Evolutionary conservation across 345 rosid genomes (phyloP).

Genomic region (Rhizophora mangle): DNA sequence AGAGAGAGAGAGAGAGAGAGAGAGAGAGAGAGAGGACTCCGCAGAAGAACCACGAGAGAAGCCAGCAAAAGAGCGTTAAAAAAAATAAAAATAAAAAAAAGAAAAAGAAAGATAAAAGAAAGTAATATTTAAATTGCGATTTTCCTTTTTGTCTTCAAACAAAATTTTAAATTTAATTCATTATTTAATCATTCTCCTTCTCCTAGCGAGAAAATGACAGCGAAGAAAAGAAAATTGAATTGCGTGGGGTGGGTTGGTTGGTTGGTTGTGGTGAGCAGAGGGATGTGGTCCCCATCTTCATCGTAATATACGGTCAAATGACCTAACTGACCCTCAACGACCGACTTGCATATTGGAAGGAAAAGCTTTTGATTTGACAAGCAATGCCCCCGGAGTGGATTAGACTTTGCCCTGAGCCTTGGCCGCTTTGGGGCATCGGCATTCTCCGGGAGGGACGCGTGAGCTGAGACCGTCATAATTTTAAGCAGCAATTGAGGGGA

Average conservation of each 20-base stretch:
- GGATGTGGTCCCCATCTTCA: slow-evolving; percentile 14
- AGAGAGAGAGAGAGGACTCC: slow-evolving; percentile 43
- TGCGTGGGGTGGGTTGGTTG: neutral
- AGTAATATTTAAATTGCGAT: slow-evolving; percentile 4
- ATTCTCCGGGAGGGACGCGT: too few relatives aligned
- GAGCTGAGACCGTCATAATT: too few relatives aligned
- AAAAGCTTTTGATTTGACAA: neutral
- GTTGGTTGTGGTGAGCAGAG: slow-evolving; percentile 22
- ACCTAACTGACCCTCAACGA: neutral
- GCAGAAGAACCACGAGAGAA: slow-evolving; percentile 47
- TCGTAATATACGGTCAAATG: neutral
- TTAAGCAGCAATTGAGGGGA: too few relatives aligned
- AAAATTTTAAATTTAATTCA: neutral
- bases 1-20: slow-evolving; percentile 25
- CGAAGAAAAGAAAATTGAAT: neutral
- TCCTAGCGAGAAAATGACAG: neutral
- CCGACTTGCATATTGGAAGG: neutral
- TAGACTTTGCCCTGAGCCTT: too few relatives aligned
- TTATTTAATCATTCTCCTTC: neutral
- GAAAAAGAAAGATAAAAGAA: too few relatives aligned
- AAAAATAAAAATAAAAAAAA: neutral
- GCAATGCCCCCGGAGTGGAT: neutral
- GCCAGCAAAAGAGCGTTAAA: slow-evolving; percentile 39
- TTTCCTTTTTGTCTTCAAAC: neutral
- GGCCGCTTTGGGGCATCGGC: neutral